Base-by-base conservation (phyloP, 2,329 filamentous ascomycete species). In the Fusarium sp. region DNA sequence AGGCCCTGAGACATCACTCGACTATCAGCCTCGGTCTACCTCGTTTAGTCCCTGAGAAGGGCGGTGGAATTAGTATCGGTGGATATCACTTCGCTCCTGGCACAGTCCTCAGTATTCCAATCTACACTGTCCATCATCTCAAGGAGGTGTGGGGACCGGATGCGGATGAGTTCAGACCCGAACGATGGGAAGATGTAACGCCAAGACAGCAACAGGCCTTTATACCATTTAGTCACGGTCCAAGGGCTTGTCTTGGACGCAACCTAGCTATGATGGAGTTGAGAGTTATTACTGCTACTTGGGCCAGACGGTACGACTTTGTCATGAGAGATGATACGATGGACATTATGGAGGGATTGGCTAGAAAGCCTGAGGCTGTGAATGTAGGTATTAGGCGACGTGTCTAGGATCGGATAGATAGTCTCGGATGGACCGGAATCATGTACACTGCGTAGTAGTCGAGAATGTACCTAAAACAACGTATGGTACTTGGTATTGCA, bases 181-280 rank as follows among this genome's bases (percentile, higher is more conserved):
- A 55, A 5, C 25, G 60, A 41, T 63, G 56, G 60, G 56, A 63
- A 32, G 40, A 60, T 25, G 4, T 48, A 10, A 13, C 14, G 3
- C 12, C 16, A 1, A 21, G 48, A 4, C 60, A 63, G n/a, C 43
- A 37, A 14, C 48, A n/a, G 21, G 20, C 56, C 1, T 63, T 63
- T 4, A 61, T 63, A 2, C 48, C 60, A 2, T 63, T 61, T 30
- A 41, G 48, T 0, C 34, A 55, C 1, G 56, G 60, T n/a, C 56
- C 56, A 0, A 20, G 41, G 4, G 60, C 32, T 3, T 63, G 56
- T 25, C n/a, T 63, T 5, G 60, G 56, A 0, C 23, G 34, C 2
- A 63, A 61, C 1, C 13, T 30, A 1, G 56, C 50, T 3, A 41
- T 56, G 21, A 43, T 47, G 27, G 56, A 59, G n/a, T 27, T 59